Evolutionary conservation across 2,329 filamentous ascomycete species (phyloP).

Genomic region (Metarhizium anisopliae): DNA sequence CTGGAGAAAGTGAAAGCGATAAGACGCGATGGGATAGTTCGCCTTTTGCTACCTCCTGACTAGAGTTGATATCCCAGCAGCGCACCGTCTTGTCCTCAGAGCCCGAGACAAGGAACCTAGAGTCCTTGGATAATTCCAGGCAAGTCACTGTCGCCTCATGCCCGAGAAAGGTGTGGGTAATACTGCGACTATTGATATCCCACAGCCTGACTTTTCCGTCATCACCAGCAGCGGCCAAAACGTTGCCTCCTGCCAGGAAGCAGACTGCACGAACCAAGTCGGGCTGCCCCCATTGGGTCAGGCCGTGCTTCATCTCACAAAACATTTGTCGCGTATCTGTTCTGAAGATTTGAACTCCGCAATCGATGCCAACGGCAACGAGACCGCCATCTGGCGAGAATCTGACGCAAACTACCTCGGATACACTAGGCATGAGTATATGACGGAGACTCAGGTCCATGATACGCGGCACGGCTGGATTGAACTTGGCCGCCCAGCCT

Average conservation of each 20-base stretch:
- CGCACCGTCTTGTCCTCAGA: not conserved
- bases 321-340: not conserved
- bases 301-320: not conserved
- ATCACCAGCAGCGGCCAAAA: not conserved
- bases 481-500: not conserved
- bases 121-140: not conserved
- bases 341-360: not conserved
- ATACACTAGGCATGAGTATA: not conserved
- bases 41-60: not conserved
- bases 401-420: not conserved
- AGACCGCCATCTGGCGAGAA: not conserved
- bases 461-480: not conserved
- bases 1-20: not conserved
- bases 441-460: not conserved
- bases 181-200: not conserved
- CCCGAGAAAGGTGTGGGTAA: not conserved
- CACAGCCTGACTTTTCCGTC: not conserved
- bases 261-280: not conserved
- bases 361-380: not conserved
- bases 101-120: not conserved
- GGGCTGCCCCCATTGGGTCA: not conserved
- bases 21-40: not conserved
- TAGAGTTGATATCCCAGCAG: not conserved
- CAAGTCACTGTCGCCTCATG: not conserved
- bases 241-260: not conserved